Conservation (phyloP, 192 early-diverging fungal species). For the Entomortierella chlamydospora region DNA sequence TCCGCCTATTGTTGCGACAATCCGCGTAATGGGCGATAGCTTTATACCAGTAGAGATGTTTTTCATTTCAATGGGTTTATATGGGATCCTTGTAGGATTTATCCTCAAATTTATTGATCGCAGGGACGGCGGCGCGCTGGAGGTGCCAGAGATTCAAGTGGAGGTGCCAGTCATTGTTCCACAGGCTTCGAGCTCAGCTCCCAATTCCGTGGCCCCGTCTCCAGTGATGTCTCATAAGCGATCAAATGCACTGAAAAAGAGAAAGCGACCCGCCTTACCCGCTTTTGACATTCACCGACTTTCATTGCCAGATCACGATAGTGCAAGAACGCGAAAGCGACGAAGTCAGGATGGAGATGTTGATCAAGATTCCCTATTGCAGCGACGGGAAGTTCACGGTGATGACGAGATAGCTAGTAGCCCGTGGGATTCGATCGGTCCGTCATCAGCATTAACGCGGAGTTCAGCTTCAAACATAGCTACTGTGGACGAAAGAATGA, state of each 20-base stretch:
- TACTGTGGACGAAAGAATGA: background rate
- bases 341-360: background rate
- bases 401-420: constrained; percentile 1
- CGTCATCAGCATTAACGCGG: background rate
- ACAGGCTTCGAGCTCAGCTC: background rate
- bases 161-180: constrained; percentile 45
- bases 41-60: constrained; percentile 54
- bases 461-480: background rate
- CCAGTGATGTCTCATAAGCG: constrained; percentile 17
- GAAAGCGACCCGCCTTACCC: constrained; percentile 5
- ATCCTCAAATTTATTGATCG: constrained; percentile 24
- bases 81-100: constrained; percentile 42
- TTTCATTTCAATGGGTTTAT: constrained; percentile 41
- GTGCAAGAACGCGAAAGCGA: background rate
- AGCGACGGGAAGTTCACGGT: background rate
- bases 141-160: constrained; percentile 39
- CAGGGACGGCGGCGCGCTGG: constrained; percentile 32
- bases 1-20: constrained; percentile 69
- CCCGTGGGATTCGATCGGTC: too few species aligned
- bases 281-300: background rate
- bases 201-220: background rate
- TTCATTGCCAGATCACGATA: background rate
- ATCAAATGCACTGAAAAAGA: background rate
- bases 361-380: background rate
- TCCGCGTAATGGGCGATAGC: constrained; percentile 50